Evolutionary conservation across 495 filamentous ascomycete species (phyloP), one percentile per base, ranked within the genome.

Genomic region (Ascobolus immersus): DNA sequence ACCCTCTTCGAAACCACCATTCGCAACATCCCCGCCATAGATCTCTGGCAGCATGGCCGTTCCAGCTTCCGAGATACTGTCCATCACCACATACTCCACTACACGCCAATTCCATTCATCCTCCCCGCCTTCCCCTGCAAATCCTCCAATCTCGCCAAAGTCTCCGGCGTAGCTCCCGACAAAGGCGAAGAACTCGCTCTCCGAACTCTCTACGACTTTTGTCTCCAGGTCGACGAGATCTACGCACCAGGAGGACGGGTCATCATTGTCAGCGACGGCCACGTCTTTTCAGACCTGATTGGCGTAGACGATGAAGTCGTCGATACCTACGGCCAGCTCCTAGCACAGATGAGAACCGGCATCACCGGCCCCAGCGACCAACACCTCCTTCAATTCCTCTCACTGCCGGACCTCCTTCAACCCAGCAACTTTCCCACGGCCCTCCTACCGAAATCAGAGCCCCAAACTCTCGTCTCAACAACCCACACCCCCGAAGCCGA

Each of bases 221-320:
- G 51, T n/a, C 37, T 38, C 12, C 41, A 36, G 17, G 18, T 52
- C 4, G 47, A 52, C 17, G 32, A 43, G 12, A 28, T 55, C 8
- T 57, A 57, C 26, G 18, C 27, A 8, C 47, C 47, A 0, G 54
- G 54, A 1, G 52, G 43, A 18, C 51, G 45, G 25, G 31, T 57
- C 9, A 51, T 43, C 43, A 43, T 57, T 18, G 45, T 56, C 29
- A 55, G 52, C 31, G 54, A 58, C 17, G 54, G 54, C 13, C 55
- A 58, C 39, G 53, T 58, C 13, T 57, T 58, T 17, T 53, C 50
- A 25, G 55, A 57, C 7, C 18, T 28, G 52, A 50, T 58, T 32
- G 55, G 55, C 3, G 55, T 52, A 8, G 46, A 55, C 21, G 55
- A 58, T 22, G 37, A 41, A 18, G 42, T 41, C 19, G 54, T 58